Base-by-base conservation (phyloP, 345 rosid genomes). In the Citrus sp. region DNA sequence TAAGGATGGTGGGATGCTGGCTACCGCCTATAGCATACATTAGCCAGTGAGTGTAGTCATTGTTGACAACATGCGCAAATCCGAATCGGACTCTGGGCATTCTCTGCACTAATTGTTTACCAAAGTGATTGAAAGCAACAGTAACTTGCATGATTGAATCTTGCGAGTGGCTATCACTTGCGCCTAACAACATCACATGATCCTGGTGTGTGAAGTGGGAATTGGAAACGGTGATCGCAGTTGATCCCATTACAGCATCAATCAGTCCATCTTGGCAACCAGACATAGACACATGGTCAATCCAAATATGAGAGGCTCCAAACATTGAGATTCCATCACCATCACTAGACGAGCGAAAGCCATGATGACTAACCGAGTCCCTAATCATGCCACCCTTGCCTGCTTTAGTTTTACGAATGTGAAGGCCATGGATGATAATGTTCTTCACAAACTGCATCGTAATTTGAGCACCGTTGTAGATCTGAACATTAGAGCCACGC, bases 21-120 rank as follows among this genome's bases (percentile, higher is more conserved):
- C 85, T 80, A 3, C 90, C 92, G 0, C 90, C 92, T 32, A 90
- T 85, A 49, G 92, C 94, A 40, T 87, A 89, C 90, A 85, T 84
- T 62, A 73, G 78, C 89, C 91, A 89, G 19, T 85, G 83, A 42
- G 85, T 79, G 79, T 80, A 89, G 75, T 84, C 86, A 21, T 87
- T 90, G 80, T 84, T 81, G 27, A 87, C 87, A 2, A 82, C 89
- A 42, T 87, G 88, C 55, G 67, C 24, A n/a, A 81, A 87, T 4
- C 80, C 88, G 61, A 58, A 86, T 46, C 89, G 68, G 65, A 55
- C 42, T 72, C 89, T 81, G 0, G 89, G 93, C 89, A 87, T 85
- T 77, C 89, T 83, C 76, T 86, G 88, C 72, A 87, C 80, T 54
- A 85, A 51, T n/a, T 84, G 86, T 55, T 73, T 56, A 4, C 87